Conservation (phyloP, 1,284 basidiomycete genomes). For the Phylloporus sp. region DNA sequence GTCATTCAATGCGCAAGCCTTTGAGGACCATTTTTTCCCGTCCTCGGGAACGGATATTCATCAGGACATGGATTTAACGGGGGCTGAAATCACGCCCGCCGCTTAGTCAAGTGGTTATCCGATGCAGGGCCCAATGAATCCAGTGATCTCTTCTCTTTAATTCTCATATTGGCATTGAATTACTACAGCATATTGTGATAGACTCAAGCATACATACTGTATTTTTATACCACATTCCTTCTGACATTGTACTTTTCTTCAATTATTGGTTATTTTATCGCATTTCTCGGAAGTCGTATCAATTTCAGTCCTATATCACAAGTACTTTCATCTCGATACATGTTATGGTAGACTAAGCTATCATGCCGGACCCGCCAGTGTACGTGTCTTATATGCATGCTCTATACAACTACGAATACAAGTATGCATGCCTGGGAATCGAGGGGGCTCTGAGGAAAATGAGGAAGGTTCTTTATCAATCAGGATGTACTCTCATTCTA, state of each 20-base stretch:
- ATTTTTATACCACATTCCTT: neutral
- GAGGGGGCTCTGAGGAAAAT: no score
- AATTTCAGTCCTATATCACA: no score
- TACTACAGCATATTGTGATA: neutral
- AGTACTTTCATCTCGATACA: no score
- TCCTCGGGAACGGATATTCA: neutral
- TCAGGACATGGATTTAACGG: neutral
- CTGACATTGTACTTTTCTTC: neutral
- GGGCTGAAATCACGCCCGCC: neutral
- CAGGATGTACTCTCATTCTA: no score
- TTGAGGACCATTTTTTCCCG: neutral
- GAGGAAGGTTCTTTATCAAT: no score
- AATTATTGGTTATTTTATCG: neutral
- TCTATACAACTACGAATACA: no score
- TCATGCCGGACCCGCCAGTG: no score
- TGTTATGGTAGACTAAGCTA: no score
- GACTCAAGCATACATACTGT: neutral
- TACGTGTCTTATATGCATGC: no score
- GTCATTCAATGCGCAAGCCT: neutral
- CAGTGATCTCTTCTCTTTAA: neutral
- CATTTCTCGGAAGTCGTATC: no score
- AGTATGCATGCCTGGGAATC: no score
- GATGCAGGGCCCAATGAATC: neutral
- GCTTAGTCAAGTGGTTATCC: neutral
- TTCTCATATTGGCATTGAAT: neutral